phyloP scores from a whole-genome alignment of 2,329 filamentous ascomycete species.

The Plectosphaerella sp. region DNA sequence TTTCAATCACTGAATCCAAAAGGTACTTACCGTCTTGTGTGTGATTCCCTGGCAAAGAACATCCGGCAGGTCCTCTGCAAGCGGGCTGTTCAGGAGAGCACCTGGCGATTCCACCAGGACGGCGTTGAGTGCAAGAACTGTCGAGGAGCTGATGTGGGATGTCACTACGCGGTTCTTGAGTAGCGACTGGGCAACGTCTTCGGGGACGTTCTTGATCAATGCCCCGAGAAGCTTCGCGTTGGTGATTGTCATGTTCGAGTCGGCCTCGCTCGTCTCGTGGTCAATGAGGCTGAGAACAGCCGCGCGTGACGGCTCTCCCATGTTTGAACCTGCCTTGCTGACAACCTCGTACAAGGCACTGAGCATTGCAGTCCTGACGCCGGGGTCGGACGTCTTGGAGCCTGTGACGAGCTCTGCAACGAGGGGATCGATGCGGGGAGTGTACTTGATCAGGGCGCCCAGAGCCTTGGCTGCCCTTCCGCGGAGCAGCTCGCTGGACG shows the following conservation, averaged over 20 bases:
- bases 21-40: constrained; percentile 63
- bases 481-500: constrained; percentile 82
- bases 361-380: constrained; percentile 92
- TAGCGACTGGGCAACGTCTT: constrained; percentile 57
- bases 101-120: constrained; percentile 77
- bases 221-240: constrained; percentile 87
- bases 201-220: constrained; percentile 78
- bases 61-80: constrained; percentile 71
- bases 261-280: constrained; percentile 70
- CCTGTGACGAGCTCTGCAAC: constrained; percentile 92
- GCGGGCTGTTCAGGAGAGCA: constrained; percentile 58
- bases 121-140: constrained; percentile 83
- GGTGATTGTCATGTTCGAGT: constrained; percentile 78
- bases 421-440: constrained; percentile 89
- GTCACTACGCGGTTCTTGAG: constrained; percentile 75
- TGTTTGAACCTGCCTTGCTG: constrained; percentile 88
- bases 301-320: constrained; percentile 84
- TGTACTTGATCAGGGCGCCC: constrained; percentile 92
- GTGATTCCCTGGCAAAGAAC: constrained; percentile 75
- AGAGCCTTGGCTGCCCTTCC: constrained; percentile 88
- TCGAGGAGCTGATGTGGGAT: constrained; percentile 69
- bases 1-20: background rate
- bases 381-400: constrained; percentile 81
- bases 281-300: constrained; percentile 90
- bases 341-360: constrained; percentile 96